Evolutionary conservation across 148 eudicot genomes (phyloP).

Genomic region (Camellia lanceoleosa): DNA sequence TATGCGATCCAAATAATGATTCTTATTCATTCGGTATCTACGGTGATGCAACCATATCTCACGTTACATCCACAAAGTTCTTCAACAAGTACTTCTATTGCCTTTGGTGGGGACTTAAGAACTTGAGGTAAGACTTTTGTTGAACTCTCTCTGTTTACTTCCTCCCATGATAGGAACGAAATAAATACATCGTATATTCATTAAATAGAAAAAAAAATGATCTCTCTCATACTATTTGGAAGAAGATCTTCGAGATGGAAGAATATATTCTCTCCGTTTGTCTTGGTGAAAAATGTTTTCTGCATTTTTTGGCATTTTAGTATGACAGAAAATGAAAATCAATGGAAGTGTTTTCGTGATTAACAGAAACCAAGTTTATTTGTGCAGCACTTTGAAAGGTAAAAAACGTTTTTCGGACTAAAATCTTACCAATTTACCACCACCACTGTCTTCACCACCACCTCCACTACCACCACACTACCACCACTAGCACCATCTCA

Average conservation of each 20-base stretch:
- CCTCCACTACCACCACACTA: too few relatives aligned
- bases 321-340: too few relatives aligned
- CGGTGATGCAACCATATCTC: constrained; percentile 44
- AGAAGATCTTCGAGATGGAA: neutral
- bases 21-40: constrained; percentile 60
- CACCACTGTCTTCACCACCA: too few relatives aligned
- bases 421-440: too few relatives aligned
- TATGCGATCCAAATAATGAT: constrained; percentile 39
- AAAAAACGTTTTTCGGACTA: too few relatives aligned
- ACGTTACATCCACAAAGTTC: constrained; percentile 43
- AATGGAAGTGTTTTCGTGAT: too few relatives aligned
- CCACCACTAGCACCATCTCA: too few relatives aligned
- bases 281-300: too few relatives aligned
- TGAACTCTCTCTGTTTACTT: neutral
- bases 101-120: constrained; percentile 83
- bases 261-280: too few relatives aligned
- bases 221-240: neutral
- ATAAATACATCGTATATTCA: neutral
- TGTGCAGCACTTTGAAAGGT: too few relatives aligned
- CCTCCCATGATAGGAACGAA: neutral
- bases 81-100: constrained; percentile 65
- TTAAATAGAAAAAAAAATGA: neutral
- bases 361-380: too few relatives aligned
- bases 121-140: constrained; percentile 49
- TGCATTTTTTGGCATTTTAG: too few relatives aligned